Evolutionary conservation across 2,329 filamentous ascomycete species (phyloP).

Genomic region (Fusarium sp.): DNA sequence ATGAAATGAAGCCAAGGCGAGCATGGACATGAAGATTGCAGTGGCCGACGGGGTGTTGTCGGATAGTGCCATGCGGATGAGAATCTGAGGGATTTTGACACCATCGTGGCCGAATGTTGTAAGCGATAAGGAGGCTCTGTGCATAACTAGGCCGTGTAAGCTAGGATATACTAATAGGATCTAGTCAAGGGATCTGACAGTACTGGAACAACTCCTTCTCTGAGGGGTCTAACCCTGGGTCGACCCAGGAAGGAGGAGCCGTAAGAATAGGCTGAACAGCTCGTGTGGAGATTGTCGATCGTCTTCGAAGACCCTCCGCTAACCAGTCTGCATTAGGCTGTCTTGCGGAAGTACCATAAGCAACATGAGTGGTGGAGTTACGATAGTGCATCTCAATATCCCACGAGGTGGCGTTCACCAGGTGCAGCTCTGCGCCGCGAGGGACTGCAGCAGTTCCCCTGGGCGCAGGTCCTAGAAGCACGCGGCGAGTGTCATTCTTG

Average conservation of each 20-base stretch:
- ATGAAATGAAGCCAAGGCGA: conserved; percentile 38
- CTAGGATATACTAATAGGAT: accelerated
- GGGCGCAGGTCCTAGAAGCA: conserved; percentile 24
- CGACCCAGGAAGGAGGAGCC: not conserved
- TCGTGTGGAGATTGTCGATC: accelerated
- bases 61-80: conserved; percentile 39
- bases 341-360: not conserved
- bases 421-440: not conserved
- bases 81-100: conserved; percentile 7
- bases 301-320: accelerated
- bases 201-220: conserved; percentile 38
- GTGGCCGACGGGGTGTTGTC: conserved; percentile 7
- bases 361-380: not conserved
- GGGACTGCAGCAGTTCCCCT: not conserved
- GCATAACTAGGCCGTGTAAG: conserved; percentile 27
- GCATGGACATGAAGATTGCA: conserved; percentile 28
- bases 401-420: conserved; percentile 25
- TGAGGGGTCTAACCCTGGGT: conserved; percentile 33
- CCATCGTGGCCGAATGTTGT: conserved; percentile 32
- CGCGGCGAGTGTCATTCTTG: conserved; percentile 14
- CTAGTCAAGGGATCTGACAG: conserved; percentile 15
- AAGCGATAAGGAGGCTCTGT: conserved; percentile 33
- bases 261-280: not conserved
- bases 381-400: conserved; percentile 32
- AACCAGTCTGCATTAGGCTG: not conserved